Conservation (phyloP, 495 filamentous ascomycete genomes). For the Oleoguttula mirabilis region DNA sequence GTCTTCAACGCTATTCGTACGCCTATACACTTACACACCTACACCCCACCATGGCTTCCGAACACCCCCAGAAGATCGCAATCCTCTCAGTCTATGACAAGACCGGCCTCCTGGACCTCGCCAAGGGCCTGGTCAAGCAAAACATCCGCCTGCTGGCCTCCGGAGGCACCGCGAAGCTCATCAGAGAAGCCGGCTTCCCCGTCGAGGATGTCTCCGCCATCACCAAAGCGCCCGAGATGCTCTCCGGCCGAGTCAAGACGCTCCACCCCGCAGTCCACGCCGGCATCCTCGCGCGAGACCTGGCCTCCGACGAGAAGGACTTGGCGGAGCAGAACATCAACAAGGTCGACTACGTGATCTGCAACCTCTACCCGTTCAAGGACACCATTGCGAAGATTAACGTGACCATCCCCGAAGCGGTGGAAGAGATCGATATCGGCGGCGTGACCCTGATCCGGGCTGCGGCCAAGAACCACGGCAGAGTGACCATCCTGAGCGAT, state of each 20-base stretch:
- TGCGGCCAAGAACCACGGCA: constrained; percentile 91
- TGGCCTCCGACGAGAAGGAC: constrained; percentile 89
- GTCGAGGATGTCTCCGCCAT: constrained; percentile 97
- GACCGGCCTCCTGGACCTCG: constrained; percentile 89
- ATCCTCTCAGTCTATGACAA: constrained; percentile 98
- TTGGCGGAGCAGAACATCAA: constrained; percentile 91
- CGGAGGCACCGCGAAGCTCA: constrained; percentile 86
- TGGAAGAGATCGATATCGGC: constrained; percentile 97
- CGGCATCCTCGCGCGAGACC: constrained; percentile 82
- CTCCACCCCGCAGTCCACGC: constrained; percentile 85
- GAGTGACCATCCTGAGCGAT: constrained; percentile 90
- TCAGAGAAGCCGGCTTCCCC: constrained; percentile 84
- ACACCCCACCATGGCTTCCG: no score
- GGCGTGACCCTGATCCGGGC: constrained; percentile 93
- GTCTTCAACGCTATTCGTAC: no score
- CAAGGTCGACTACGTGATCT: constrained; percentile 96
- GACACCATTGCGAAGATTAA: constrained; percentile 93
- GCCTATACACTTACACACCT: no score
- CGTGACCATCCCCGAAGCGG: constrained; percentile 88
- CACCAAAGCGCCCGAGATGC: constrained; percentile 97
- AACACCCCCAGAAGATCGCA: no score
- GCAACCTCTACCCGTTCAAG: constrained; percentile 98
- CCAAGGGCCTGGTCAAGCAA: constrained; percentile 82
- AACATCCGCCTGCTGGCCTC: constrained; percentile 88
- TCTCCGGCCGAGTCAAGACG: constrained; percentile 91